Conservation (phyloP, 768 basidiomycete genomes). For the Russula ochroleuca region DNA sequence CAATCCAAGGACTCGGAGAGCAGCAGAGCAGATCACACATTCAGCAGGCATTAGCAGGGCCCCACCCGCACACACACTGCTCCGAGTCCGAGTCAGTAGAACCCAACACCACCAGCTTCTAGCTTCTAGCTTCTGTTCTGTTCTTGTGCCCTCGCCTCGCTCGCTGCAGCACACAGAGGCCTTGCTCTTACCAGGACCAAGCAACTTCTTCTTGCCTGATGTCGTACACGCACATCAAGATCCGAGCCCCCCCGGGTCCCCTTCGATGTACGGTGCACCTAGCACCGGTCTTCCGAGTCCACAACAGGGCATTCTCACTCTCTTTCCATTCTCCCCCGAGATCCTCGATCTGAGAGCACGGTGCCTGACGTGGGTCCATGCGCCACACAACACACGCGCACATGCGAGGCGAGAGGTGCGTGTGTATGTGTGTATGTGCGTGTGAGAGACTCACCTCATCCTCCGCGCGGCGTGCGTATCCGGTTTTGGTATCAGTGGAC, state of each 20-base stretch:
- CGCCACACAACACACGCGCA: too few relatives aligned
- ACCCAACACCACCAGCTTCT: neutral
- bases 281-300: neutral
- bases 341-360: neutral
- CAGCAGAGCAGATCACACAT: neutral
- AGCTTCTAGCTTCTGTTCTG: neutral
- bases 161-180: neutral
- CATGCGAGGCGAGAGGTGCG: neutral
- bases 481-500: neutral
- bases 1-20: too few relatives aligned
- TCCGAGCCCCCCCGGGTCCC: neutral
- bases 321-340: neutral
- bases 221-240: neutral
- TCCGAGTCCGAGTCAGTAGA: neutral
- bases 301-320: neutral
- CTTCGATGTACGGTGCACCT: neutral
- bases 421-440: too few relatives aligned
- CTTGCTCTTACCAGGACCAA: neutral
- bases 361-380: neutral
- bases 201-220: neutral
- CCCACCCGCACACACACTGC: neutral
- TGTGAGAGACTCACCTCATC: constrained; percentile 1
- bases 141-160: neutral
- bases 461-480: neutral
- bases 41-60: neutral